These are phyloP conservation scores for Xerocomus amazonicus DNA, from an alignment of 1,284 basidiomycete species.

Conservation along the genomic window DNA sequence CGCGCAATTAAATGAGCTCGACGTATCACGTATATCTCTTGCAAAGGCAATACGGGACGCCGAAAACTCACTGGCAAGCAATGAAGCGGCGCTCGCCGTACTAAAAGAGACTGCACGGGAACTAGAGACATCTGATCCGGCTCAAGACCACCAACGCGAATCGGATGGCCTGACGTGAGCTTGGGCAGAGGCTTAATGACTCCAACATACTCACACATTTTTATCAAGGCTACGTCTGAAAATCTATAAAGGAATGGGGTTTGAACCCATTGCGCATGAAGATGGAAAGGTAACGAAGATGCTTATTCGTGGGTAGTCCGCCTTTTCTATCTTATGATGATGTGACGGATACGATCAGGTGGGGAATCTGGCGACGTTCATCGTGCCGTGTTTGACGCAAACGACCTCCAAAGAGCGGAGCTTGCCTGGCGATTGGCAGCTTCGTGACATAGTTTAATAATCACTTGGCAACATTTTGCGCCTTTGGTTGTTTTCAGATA, in stretches of 20 bases:
- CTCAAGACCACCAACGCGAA: conserved; percentile 61
- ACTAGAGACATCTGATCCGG: conserved; percentile 67
- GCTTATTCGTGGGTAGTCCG: conserved; percentile 55
- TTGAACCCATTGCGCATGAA: conserved; percentile 58
- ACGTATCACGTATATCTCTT: conserved; percentile 58
- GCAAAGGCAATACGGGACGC: conserved; percentile 73
- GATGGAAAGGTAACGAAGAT: conserved; percentile 52
- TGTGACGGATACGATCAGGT: conserved; percentile 35
- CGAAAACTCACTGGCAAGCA: conserved; percentile 59
- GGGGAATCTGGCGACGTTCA: conserved; percentile 62
- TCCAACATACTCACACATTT: conserved; percentile 6
- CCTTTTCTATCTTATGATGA: background rate
- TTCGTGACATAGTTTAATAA: conserved; percentile 38
- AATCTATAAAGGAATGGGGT: conserved; percentile 66
- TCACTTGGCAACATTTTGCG: too few species aligned
- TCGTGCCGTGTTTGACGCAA: conserved; percentile 33
- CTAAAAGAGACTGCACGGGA: conserved; percentile 58
- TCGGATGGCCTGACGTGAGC: conserved; percentile 67
- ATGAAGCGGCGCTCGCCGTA: conserved; percentile 63
- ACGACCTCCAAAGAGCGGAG: conserved; percentile 35
- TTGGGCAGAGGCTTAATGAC: background rate
- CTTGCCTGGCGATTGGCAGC: conserved; percentile 56
- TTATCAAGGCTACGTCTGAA: conserved; percentile 55
- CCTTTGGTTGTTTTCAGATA: background rate
- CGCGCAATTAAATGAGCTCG: conserved; percentile 59